phyloP scores from a whole-genome alignment of 1,139 yeast genomes.

The Saccharomyces hybrid region DNA sequence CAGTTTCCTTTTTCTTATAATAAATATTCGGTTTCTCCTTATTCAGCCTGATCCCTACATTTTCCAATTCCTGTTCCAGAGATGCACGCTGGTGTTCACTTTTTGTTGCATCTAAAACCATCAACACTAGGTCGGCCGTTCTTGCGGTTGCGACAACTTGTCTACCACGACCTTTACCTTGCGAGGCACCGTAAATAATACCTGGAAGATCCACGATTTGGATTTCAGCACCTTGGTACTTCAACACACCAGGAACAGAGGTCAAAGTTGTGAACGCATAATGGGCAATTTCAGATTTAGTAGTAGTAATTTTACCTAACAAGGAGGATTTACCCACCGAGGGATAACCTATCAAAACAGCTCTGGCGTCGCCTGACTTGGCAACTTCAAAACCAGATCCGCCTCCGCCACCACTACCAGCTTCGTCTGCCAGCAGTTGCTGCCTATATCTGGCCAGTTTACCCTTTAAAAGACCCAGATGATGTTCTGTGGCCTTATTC shows the following conservation, averaged over 20 bases:
- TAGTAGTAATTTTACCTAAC: conserved; percentile 78
- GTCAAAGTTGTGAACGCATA: conserved; percentile 95
- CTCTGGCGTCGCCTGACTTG: conserved; percentile 94
- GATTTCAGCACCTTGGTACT: conserved; percentile 93
- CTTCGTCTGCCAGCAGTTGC: conserved; percentile 84
- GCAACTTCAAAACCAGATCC: conserved; percentile 95
- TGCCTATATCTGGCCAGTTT: conserved; percentile 91
- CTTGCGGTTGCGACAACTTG: conserved; percentile 95
- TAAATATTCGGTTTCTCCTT: conserved; percentile 75
- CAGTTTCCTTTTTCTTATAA: conserved; percentile 73
- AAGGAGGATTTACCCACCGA: conserved; percentile 95
- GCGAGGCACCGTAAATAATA: conserved; percentile 92
- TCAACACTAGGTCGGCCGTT: conserved; percentile 85
- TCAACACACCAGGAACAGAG: conserved; percentile 91
- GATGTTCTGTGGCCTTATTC: conserved; percentile 97
- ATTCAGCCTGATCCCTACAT: conserved; percentile 88
- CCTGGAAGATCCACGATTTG: conserved; percentile 97
- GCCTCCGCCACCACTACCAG: conserved; percentile 57
- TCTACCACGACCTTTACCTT: conserved; percentile 96
- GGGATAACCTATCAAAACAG: conserved; percentile 92
- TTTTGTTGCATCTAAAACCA: conserved; percentile 95
- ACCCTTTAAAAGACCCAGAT: conserved; percentile 87
- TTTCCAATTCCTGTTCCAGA: conserved; percentile 81
- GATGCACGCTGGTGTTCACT: conserved; percentile 82
- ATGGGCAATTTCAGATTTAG: conserved; percentile 93